Base-by-base conservation (phyloP, 2,329 filamentous ascomycete genomes). In the Clonostachys rhizophaga region DNA sequence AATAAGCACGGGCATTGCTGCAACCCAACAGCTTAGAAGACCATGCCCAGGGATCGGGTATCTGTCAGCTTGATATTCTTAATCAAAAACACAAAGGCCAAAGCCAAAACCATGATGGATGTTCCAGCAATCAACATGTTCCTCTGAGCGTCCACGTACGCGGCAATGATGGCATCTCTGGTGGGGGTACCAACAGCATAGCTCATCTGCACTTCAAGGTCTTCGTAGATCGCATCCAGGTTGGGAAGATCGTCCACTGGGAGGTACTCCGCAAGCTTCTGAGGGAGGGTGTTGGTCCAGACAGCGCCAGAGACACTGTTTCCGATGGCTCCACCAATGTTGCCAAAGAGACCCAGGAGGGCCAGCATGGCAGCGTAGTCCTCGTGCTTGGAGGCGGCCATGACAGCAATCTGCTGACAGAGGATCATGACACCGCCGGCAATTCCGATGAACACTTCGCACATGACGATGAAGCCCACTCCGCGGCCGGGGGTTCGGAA, bases 141-240 rank as follows among this genome's bases (percentile, higher is more conserved):
- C 36, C 65, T 65, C 61, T 76, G 72, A 0, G 69, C 68, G 50
- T 75, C 72, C 1, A 64, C 71, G 48, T 85, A 85, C 0, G 80
- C 75, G 9, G 66, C 56, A 53, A 81, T 78, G 55, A 84, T 83
- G 0, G 71, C 80, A 9, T 66, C 48, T 2, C 78, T 56, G 16
- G 63, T 64, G 0, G 67, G 60, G 12, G 56, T 69, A 4, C 74
- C 76, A 6, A 67, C 53, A 0, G 66, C 59, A 54, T 77, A 81
- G 48, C 60, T 62, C 2, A 79, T 58, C 49, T 84, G 79, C 14
- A 66, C 68, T 5, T 62, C 63, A 34, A 84, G 55, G 51, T 74
- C 71, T 11, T 70, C 68, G 48, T 82, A 84, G 42, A 85, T 79
- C n/a, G 60, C 58, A 9, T 59, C 63, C 2, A 71, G 57, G 46